phyloP scores from a whole-genome alignment of 2,329 filamentous ascomycete species.

The Arthrobotrys megalospora region DNA sequence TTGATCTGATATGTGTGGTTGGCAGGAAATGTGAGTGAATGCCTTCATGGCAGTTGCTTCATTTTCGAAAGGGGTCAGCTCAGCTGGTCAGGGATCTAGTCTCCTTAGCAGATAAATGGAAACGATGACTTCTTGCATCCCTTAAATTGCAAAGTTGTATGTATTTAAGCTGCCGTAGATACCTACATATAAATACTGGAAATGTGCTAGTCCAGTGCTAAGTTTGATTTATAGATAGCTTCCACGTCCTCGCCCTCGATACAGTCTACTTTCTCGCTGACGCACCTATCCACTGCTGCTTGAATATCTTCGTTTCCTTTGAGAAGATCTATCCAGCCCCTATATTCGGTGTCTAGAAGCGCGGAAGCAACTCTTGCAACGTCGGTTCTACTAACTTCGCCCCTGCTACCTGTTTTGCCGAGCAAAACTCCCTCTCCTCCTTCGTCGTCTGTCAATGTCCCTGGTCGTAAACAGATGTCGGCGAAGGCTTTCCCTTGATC shows the following conservation, averaged over 20 bases:
- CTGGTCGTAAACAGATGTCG: conserved; percentile 65
- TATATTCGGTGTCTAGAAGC: conserved; percentile 71
- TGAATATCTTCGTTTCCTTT: conserved; percentile 61
- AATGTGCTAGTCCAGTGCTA: conserved; percentile 22
- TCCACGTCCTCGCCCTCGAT: conserved; percentile 54
- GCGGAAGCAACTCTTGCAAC: conserved; percentile 75
- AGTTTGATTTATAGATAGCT: conserved; percentile 36
- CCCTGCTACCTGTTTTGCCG: conserved; percentile 68
- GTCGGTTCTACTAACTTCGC: conserved; percentile 72
- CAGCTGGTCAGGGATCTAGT: no score
- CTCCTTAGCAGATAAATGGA: no score
- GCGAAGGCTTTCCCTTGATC: conserved; percentile 36
- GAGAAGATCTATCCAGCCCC: conserved; percentile 65
- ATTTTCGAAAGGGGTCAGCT: no score
- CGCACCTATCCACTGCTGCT: conserved; percentile 62
- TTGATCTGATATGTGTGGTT: conserved; percentile 41
- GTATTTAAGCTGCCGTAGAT: neutral
- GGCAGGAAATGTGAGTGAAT: conserved; percentile 11
- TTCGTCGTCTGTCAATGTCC: conserved; percentile 68
- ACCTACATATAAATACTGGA: neutral
- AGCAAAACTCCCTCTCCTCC: conserved; percentile 68
- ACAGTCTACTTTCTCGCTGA: conserved; percentile 40
- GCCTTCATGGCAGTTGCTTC: no score
- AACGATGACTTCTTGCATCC: no score
- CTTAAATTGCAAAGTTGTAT: no score